phyloP scores from a whole-genome alignment of 2,329 filamentous ascomycete genomes.

The Gnomoniopsis sp. region DNA sequence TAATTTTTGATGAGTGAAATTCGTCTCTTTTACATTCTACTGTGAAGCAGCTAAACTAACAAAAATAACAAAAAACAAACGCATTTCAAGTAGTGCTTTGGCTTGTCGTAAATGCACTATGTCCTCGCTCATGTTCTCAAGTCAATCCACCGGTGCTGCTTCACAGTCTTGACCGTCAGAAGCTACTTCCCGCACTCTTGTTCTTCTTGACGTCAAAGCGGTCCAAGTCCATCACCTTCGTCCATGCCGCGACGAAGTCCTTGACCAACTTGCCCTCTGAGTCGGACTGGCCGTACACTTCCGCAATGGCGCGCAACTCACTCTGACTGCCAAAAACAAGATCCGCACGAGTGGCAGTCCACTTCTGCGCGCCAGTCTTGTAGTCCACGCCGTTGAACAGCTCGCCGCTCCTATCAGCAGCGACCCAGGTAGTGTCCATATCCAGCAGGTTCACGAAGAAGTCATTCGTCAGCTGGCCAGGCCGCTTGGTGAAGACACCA shows the following conservation, averaged over 20 bases:
- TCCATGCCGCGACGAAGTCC: slow-evolving; percentile 72
- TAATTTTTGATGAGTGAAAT: too few relatives aligned
- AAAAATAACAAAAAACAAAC: neutral
- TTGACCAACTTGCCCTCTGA: slow-evolving; percentile 62
- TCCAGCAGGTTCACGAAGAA: slow-evolving; percentile 75
- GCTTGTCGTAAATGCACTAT: too few relatives aligned
- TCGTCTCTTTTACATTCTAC: too few relatives aligned
- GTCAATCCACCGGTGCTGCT: neutral
- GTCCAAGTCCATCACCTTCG: slow-evolving; percentile 73
- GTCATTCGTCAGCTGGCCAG: slow-evolving; percentile 67
- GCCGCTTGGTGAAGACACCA: slow-evolving; percentile 63
- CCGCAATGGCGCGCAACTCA: slow-evolving; percentile 67
- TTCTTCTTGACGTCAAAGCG: slow-evolving; percentile 55
- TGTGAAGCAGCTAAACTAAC: too few relatives aligned
- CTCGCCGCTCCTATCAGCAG: slow-evolving; percentile 47
- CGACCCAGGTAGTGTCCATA: slow-evolving; percentile 59
- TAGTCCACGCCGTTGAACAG: slow-evolving; percentile 62
- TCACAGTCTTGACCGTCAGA: neutral
- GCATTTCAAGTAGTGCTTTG: neutral
- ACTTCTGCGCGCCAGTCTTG: slow-evolving; percentile 66
- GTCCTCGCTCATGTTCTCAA: too few relatives aligned
- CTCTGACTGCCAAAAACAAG: slow-evolving; percentile 70
- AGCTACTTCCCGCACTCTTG: neutral
- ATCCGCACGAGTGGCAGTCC: slow-evolving; percentile 66
- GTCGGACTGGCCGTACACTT: slow-evolving; percentile 64